Conservation (phyloP, 1,284 basidiomycete species). For the Lentinula novae-zelandiae region DNA sequence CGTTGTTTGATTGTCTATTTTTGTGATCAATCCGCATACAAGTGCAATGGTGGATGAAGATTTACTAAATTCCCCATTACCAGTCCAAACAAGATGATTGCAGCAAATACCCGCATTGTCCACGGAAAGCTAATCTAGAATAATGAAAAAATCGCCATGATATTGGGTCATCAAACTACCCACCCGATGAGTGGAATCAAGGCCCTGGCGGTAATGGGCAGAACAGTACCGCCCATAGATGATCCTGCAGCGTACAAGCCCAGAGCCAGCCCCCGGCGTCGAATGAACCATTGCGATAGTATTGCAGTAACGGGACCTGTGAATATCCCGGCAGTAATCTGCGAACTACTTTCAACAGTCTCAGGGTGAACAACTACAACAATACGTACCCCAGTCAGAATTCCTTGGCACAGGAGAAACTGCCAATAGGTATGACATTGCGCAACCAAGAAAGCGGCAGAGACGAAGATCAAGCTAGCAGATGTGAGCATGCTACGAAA, state of each 20-base stretch:
- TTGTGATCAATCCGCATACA: neutral
- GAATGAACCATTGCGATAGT: constrained; percentile 32
- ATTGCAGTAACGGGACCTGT: constrained; percentile 32
- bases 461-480: constrained; percentile 33
- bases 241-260: constrained; percentile 21
- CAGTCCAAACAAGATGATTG: constrained; percentile 32
- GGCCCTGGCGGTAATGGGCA: constrained; percentile 29
- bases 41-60: constrained; percentile 23
- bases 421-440: constrained; percentile 43
- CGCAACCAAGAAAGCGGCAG: constrained; percentile 39
- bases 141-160: neutral
- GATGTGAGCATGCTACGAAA: constrained; percentile 31
- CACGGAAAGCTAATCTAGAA: constrained; percentile 34
- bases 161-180: constrained; percentile 25
- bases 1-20: constrained; percentile 31
- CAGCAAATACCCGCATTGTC: constrained; percentile 44
- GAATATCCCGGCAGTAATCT: constrained; percentile 28
- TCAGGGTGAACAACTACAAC: neutral
- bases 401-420: constrained; percentile 35
- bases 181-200: constrained; percentile 30
- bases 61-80: constrained; percentile 29
- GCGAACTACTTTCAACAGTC: neutral
- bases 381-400: constrained; percentile 28
- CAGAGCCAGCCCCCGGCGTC: constrained; percentile 21
- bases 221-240: constrained; percentile 26